phyloP scores from a whole-genome alignment of 345 rosid genomes.

The Corymbia maculata region DNA sequence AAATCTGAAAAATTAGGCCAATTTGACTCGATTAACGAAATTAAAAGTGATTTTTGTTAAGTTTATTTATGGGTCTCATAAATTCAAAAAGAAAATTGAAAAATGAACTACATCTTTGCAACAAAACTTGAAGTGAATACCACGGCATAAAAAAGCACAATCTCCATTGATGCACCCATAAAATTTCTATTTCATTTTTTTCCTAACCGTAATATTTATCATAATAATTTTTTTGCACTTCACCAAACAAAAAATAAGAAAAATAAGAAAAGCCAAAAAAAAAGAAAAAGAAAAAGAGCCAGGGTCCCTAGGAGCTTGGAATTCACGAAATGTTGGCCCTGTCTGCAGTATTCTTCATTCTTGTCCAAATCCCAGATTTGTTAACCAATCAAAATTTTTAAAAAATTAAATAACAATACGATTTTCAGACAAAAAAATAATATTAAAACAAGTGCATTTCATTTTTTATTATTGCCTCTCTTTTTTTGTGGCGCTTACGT shows the following conservation, averaged over 20 bases:
- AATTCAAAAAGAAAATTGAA: neutral
- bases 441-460: neutral
- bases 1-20: rapidly evolving
- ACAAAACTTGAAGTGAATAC: neutral
- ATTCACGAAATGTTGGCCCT: constrained; percentile 2
- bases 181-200: neutral
- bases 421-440: neutral
- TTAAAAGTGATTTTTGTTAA: neutral
- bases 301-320: constrained; percentile 26
- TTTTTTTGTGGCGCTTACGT: constrained; percentile 37
- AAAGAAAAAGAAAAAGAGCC: neutral
- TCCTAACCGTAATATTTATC: neutral
- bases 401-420: neutral
- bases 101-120: neutral
- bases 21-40: neutral
- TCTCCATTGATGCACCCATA: neutral
- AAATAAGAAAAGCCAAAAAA: neutral
- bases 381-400: neutral
- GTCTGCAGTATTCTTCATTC: neutral
- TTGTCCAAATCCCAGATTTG: neutral
- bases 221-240: neutral
- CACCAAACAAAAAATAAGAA: neutral
- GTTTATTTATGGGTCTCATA: rapidly evolving
- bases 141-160: neutral
- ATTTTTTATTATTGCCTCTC: neutral